phyloP scores from a whole-genome alignment of 208 protist species.

The Acanthamoeba royreba region DNA sequence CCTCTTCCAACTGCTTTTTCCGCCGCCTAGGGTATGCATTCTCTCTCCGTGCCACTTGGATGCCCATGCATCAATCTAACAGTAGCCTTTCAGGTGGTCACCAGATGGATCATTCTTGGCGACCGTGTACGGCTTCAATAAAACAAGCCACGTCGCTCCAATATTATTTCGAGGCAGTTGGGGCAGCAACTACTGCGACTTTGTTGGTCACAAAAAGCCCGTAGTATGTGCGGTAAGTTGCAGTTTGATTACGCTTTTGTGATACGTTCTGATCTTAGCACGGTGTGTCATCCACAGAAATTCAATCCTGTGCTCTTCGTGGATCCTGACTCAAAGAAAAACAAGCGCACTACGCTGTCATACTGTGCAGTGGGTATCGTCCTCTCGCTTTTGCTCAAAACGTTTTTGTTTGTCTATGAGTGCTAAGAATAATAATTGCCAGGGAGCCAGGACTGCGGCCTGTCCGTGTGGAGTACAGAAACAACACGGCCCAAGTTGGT shows the following conservation, averaged over 20 bases:
- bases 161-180: constrained; percentile 42
- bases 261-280: background rate
- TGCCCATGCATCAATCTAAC: background rate
- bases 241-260: background rate
- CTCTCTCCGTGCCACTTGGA: background rate
- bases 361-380: background rate
- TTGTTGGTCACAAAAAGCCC: constrained; percentile 59
- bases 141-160: constrained; percentile 25
- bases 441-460: constrained; percentile 49
- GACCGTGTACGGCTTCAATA: constrained; percentile 37
- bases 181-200: background rate
- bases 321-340: background rate
- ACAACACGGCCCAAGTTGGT: constrained; percentile 37
- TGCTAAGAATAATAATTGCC: background rate
- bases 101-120: constrained; percentile 54
- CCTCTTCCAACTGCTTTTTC: constrained; percentile 21
- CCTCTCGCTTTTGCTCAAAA: too few relatives aligned
- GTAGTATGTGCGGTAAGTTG: constrained; percentile 6
- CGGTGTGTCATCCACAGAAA: background rate
- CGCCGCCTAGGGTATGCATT: background rate
- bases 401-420: background rate
- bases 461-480: constrained; percentile 44
- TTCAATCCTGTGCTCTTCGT: constrained; percentile 49
- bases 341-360: background rate
- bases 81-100: constrained; percentile 43